Conservation (phyloP, 192 early-diverging fungal species). For the Backusella liffmaniae region DNA sequence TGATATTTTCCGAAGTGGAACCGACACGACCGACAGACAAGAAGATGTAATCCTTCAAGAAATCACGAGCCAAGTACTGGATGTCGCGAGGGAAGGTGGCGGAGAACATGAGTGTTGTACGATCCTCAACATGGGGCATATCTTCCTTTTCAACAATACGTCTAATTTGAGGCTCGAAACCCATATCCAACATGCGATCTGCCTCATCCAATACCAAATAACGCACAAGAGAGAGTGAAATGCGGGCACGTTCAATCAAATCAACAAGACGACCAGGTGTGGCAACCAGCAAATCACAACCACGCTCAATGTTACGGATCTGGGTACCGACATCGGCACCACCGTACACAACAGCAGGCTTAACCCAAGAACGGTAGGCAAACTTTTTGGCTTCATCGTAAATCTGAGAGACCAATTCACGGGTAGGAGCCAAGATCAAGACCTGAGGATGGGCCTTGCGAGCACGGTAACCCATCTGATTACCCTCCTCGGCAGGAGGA, state of each 20-base stretch:
- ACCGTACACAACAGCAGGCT: constrained; percentile 93
- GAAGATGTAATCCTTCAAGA: constrained; percentile 84
- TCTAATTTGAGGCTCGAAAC: constrained; percentile 92
- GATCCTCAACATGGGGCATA: constrained; percentile 65
- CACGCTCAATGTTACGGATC: constrained; percentile 86
- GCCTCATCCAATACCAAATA: constrained; percentile 96
- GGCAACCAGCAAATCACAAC: constrained; percentile 94
- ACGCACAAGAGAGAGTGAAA: constrained; percentile 73
- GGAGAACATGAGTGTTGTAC: constrained; percentile 94
- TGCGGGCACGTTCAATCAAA: constrained; percentile 81
- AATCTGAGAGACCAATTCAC: constrained; percentile 96
- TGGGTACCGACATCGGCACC: constrained; percentile 92
- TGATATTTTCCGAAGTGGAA: constrained; percentile 96
- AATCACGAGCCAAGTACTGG: constrained; percentile 83
- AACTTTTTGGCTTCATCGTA: constrained; percentile 89
- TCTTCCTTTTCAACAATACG: constrained; percentile 84
- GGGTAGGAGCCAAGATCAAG: constrained; percentile 90
- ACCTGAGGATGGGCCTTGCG: constrained; percentile 76
- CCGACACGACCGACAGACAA: constrained; percentile 93
- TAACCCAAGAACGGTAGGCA: constrained; percentile 91
- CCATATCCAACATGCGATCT: constrained; percentile 97
- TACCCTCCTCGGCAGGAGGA: constrained; percentile 36
- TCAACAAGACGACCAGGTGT: constrained; percentile 97
- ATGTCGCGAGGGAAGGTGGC: constrained; percentile 95
- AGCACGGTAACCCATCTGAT: constrained; percentile 54